Base-by-base conservation (phyloP, 1,284 basidiomycete genomes). In the Irpex rosettiformis region DNA sequence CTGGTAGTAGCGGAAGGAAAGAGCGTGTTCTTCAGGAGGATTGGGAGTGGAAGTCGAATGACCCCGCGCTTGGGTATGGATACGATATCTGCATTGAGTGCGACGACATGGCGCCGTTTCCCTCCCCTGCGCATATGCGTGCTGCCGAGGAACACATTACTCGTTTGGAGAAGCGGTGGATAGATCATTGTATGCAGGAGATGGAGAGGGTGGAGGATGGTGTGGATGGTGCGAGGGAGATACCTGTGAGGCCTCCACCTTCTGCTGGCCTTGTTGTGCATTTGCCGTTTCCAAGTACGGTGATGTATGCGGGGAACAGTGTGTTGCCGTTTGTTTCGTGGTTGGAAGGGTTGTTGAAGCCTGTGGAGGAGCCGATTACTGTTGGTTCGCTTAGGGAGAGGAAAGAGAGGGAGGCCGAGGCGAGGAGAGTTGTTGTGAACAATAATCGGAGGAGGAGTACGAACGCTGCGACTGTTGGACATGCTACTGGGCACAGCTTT, bases 11-110 rank as follows among this genome's bases (percentile, higher is more conserved):
- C 40, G 68, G 64, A 58, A 72, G 45, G 11, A 13, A 28, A n/a
- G 48, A 27, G 2, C 48, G 24, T 11, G 16, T 11, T 3, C 11
- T 28, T 28, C 71, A 73, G 3, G 75, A 83, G 55, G 80, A 82
- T 4, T 89, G 88, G 66, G 79, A 84, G 63, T 80, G 73, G 61
- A 63, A 73, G 18, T 77, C 78, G 24, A 89, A 89, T 66, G 82
- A 87, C 64, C 88, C 90, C 0, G 70, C 71, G 40, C 67, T 75
- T 25, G 84, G 84, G 24, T 74, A 79, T 56, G 87, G 88, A 40
- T 94, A 86, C 67, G 86, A 93, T 64, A 82, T 96, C 42, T 94
- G 92, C 71, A 84, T 96, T 61, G 92, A 94, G 70, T 93, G 91
- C 68, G 88, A 91, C 67, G 92, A 95, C 63, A 75, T 83, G 43